Base-by-base conservation (phyloP, 306 rosid genomes). In the Citrullus colocynthis region DNA sequence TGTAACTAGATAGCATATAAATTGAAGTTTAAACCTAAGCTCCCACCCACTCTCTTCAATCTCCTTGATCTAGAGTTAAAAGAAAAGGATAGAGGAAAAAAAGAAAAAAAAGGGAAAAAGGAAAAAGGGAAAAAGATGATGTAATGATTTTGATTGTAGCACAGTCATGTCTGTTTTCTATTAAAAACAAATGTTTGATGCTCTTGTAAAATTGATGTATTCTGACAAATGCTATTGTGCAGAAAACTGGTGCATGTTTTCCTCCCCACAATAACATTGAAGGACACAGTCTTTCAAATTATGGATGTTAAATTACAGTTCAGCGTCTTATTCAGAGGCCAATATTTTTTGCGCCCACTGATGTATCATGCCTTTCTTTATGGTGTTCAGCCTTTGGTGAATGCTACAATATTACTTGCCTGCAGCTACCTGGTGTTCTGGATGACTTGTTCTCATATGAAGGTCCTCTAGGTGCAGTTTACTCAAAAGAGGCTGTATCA, bases 371-470 rank as follows among this genome's bases (percentile, higher is more conserved):
- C 69, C 69, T 78, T 58, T 70, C 79, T 79, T 81, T 64, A 28
- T 84, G 78, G 81, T 69, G 44, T 71, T n/a, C 91, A 95, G 98
- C 91, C 78, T 85, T 80, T 66, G 90, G 87, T 81, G 85, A 85
- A 71, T 95, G 91, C 88, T 85, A 74, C 74, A 80, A 83, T 61
- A 89, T 87, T 81, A 90, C 99, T 81, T 94, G 97, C 81, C 83
- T 92, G 82, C 99, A 95, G 86, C 85, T 95, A 87, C 91, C 97
- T 32, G 97, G 97, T 78, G 91, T 95, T 61, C 78, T 95, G 87
- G 99, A 95, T 74, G 97, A 95, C 48, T 78, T 95, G 80, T 92
- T 90, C 85, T 86, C 92, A 3, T 95, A 95, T 82, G 74, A 76
- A 74, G 99, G 97, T 39, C 92, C 96, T 63, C 96, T 95, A 48